A percentile compares a stretch with the other conserved stretches of the same genome.
phyloP scores from a whole-genome alignment of 2,329 filamentous ascomycete genomes.

The Nothophaeocryptopus gaeumannii region DNA sequence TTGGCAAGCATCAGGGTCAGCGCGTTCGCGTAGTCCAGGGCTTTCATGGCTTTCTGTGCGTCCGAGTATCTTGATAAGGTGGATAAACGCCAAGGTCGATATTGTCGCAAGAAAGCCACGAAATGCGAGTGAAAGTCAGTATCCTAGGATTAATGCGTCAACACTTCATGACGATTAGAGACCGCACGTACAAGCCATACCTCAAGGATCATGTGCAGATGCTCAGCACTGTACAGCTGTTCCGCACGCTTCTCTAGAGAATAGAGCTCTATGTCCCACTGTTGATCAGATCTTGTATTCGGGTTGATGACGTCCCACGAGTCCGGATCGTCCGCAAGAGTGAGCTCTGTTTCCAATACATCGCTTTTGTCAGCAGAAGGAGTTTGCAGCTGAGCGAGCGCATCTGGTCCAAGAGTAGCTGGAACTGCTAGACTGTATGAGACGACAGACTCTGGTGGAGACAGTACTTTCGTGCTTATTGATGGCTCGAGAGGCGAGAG shows the following conservation, averaged over 20 bases:
- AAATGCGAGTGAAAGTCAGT: constrained; percentile 13
- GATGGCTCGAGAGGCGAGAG: too few relatives aligned
- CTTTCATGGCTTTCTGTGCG: constrained; percentile 60
- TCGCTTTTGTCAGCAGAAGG: constrained; percentile 13
- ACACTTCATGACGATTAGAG: background rate
- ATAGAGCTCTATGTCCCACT: constrained; percentile 13
- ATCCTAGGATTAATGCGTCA: background rate
- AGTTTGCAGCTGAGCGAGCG: constrained; percentile 9
- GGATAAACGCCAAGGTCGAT: constrained; percentile 11
- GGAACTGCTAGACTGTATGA: constrained; percentile 4
- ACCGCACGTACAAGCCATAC: background rate
- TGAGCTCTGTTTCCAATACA: constrained; percentile 9
- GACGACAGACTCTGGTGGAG: constrained; percentile 2
- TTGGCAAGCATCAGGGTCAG: constrained; percentile 56
- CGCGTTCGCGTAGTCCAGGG: constrained; percentile 68
- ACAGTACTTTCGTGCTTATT: background rate
- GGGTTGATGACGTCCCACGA: constrained; percentile 18
- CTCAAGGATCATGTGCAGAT: constrained; percentile 14
- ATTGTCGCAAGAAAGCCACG: constrained; percentile 11
- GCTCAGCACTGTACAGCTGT: constrained; percentile 12
- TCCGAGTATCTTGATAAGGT: constrained; percentile 12
- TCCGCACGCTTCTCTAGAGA: constrained; percentile 12
- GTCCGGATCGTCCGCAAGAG: constrained; percentile 9
- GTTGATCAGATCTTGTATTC: background rate
- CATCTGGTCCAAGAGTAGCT: constrained; percentile 8